Conservation (phyloP, 2,329 filamentous ascomycete genomes). For the Diaporthe humulicola region DNA sequence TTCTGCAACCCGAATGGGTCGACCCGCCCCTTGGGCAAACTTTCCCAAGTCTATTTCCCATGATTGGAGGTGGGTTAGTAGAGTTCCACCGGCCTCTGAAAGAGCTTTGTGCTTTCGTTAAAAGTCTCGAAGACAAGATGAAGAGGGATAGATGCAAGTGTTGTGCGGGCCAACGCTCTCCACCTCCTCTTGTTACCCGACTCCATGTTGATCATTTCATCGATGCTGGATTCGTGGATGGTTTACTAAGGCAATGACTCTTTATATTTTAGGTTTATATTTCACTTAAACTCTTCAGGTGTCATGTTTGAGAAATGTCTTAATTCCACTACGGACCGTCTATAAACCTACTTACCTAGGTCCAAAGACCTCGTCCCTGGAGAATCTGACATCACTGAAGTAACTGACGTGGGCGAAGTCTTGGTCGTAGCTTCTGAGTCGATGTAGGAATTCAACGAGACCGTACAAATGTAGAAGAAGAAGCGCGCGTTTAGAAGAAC, state of each 20-base stretch:
- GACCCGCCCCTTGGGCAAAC: not conserved
- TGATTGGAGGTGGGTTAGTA: not conserved
- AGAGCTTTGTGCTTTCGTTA: not conserved
- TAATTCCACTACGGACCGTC: not conserved
- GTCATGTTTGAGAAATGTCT: not conserved
- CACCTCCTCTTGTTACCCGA: too few relatives aligned
- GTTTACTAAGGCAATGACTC: not conserved
- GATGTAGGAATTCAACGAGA: too few relatives aligned
- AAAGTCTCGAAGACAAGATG: not conserved
- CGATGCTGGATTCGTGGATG: too few relatives aligned
- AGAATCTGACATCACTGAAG: not conserved
- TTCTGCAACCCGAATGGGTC: not conserved
- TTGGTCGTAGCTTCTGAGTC: too few relatives aligned
- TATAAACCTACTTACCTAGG: not conserved
- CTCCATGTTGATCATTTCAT: too few relatives aligned
- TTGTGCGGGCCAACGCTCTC: too few relatives aligned
- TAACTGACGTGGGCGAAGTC: too few relatives aligned
- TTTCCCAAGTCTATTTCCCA: not conserved
- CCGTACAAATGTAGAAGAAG: too few relatives aligned
- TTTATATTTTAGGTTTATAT: not conserved
- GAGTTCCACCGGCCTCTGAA: not conserved
- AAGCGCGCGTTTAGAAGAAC: too few relatives aligned
- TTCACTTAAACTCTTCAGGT: not conserved
- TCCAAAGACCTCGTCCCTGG: not conserved
- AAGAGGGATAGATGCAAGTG: not conserved